phyloP scores from a whole-genome alignment of 305 asterid genomes.

The Fraxinus greggii region DNA sequence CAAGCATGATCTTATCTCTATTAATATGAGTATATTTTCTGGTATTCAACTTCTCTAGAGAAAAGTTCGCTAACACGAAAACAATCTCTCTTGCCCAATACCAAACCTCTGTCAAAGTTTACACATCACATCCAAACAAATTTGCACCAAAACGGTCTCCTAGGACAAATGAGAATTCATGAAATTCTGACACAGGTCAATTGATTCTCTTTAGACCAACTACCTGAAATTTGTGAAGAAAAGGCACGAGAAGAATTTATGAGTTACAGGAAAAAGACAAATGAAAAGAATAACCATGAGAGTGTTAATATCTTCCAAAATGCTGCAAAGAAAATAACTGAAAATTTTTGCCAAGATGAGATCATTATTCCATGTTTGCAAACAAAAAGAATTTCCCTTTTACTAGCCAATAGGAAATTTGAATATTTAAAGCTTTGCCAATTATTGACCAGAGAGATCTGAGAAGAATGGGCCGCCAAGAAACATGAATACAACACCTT shows the following conservation, averaged over 20 bases:
- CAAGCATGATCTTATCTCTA: neutral
- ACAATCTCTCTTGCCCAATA: neutral
- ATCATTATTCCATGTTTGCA: neutral
- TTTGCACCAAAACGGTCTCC: neutral
- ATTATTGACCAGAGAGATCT: neutral
- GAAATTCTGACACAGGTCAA: neutral
- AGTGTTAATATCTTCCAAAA: neutral
- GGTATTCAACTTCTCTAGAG: neutral
- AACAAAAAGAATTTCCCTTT: neutral
- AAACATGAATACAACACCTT: neutral
- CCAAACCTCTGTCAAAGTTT: neutral
- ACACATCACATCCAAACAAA: neutral
- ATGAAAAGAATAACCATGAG: neutral
- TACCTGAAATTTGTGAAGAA: neutral
- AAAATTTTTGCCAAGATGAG: neutral
- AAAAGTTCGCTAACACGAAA: neutral
- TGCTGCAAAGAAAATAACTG: neutral
- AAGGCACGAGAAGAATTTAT: neutral
- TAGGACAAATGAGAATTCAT: neutral
- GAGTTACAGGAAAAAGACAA: neutral
- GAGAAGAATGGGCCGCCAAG: neutral
- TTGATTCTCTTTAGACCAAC: neutral
- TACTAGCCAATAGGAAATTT: neutral
- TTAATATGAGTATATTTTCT: neutral
- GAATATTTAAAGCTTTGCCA: neutral